A percentile compares a stretch with the other conserved stretches of the same genome.
Conservation (phyloP, 2,329 filamentous ascomycete genomes). For the Alternaria hordeiaustralica region DNA sequence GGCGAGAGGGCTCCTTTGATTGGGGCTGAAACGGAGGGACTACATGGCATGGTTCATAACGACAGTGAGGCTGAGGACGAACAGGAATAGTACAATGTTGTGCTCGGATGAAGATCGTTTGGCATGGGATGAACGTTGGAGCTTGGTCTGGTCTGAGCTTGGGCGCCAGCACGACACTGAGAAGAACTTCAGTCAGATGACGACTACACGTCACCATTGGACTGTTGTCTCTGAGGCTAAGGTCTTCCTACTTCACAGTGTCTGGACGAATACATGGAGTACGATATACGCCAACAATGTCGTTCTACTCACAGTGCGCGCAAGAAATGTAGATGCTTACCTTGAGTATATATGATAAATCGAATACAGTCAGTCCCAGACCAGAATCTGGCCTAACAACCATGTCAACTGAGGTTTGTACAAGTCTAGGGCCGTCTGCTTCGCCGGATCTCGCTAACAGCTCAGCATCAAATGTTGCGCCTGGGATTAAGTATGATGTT, state of each 20-base stretch:
- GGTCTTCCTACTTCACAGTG: not conserved
- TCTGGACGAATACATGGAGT: not conserved
- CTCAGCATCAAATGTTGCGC: not conserved
- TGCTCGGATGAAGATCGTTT: not conserved
- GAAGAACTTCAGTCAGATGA: not conserved
- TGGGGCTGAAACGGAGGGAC: constrained; percentile 57
- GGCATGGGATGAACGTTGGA: not conserved
- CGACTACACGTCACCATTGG: not conserved
- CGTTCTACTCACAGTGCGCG: not conserved
- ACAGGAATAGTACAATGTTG: not conserved
- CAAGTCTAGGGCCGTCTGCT: not conserved
- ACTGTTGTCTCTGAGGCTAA: not conserved
- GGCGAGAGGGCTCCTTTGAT: constrained; percentile 59
- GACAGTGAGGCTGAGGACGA: constrained; percentile 26
- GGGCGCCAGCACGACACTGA: not conserved
- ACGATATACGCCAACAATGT: not conserved
- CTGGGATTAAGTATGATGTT: not conserved
- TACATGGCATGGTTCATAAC: constrained; percentile 60
- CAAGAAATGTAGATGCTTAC: not conserved
- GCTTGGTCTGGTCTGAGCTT: not conserved
- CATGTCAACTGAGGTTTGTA: not conserved
- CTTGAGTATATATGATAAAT: not conserved
- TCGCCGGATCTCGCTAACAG: not conserved
- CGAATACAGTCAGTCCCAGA: fast-evolving
- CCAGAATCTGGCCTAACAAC: not conserved